Base-by-base conservation (phyloP, 2,329 filamentous ascomycete genomes). In the Magnaporthiopsis rhizophila region DNA sequence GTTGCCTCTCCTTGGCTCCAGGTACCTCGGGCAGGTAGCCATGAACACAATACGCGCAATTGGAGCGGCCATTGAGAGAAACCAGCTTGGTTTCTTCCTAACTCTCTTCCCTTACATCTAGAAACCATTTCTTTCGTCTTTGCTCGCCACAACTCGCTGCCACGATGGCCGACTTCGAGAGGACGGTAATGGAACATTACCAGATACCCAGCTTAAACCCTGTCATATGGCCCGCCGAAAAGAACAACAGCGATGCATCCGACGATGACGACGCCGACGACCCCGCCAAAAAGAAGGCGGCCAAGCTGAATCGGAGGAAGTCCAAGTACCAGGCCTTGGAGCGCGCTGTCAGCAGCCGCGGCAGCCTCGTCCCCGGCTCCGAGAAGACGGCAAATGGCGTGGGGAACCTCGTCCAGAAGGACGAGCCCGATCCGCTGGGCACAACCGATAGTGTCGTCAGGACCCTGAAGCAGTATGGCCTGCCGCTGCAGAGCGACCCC, bases 401-500 rank as follows among this genome's bases (percentile, higher is more conserved):
- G 24, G 89, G 90, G 68, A 95, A 88, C 70, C 77, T 94, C 66
- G 90, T 96, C 36, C 91, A 95, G 72, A 90, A 90, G 73, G 95
- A 99, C 74, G 96, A 99, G 75, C 86, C 91, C 2, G 95, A 99
- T 77, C 92, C 95, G 5, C 77, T 99, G 63, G 95, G 95, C n/a
- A 87, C 87, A 63, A 88, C 89, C 1, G 89, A 94, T 65, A 97
- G 92, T 72, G 93, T 99, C 9, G 87, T 97, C 63, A 84, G 88
- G 70, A 86, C 91, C 53, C 78, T 99, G 71, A 88, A 89, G 72
- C 84, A 89, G 68, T 81, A 89, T 67, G 92, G 92, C 2, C 75
- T 97, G 58, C 87, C 89, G 0, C 83, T 97, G 18, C 91, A 97
- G 72, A 92, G 97, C 70, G 92, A 98, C 72, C 77, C 85, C 64